Base-by-base conservation (phyloP, 192 early-diverging fungal species). In the Entophlyctis luteolus region DNA sequence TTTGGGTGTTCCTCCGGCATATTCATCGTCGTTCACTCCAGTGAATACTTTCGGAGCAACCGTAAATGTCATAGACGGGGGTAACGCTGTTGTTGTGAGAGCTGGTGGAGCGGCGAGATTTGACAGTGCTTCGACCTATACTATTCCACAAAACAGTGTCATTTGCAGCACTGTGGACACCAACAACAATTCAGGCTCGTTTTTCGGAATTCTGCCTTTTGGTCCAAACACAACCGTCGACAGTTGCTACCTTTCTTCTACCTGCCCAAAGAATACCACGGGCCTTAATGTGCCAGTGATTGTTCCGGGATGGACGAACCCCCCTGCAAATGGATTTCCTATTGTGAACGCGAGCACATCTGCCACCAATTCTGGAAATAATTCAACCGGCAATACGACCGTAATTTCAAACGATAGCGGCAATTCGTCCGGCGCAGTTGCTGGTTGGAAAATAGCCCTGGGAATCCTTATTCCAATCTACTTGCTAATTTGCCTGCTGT, bases 151-250 rank as follows among this genome's bases (percentile, higher is more conserved):
- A 37, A 66, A 39, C 52, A 39, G 29, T 59, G n/a, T 66, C 4
- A 38, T 22, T 16, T 66, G 63, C 36, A 39, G 47, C 1, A 1
- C 12, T 6, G 20, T 20, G 6, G 36, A 32, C 3, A 16, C 33
- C 1, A 66, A 66, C 36, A 37, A 54, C 6, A 47, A 47, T 25
- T 49, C 47, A 25, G 63, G 63, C 4, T 12, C 10, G 25, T 66
- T 66, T 55, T 66, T 25, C 27, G 63, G 63, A 4, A 38, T 66
- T 22, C 50, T 52, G n/a, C 63, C 63, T 23, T 37, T 66, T 8
- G 63, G 63, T 4, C 63, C 63, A 1, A 28, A 28, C 5, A 37
- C 55, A 10, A 28, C 55, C 4, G 6, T 56, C 10, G 14, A 25
- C 62, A 1, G 14, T 16, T 47, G 52, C 12, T 36, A 29, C 42